Conservation (phyloP, 2,329 filamentous ascomycete genomes). For the Cercospora citrullina region DNA sequence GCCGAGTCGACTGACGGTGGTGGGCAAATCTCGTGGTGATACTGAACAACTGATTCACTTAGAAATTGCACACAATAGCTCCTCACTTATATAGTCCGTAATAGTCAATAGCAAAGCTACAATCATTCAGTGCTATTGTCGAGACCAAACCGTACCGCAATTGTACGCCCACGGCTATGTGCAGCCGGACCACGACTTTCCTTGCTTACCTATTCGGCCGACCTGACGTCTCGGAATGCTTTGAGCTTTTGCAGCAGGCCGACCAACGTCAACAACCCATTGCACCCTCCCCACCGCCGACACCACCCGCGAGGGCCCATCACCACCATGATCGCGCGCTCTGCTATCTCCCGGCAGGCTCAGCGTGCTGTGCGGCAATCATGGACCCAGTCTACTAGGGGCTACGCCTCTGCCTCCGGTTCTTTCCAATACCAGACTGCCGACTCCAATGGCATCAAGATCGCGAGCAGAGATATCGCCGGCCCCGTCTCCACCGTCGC, state of each 20-base stretch:
- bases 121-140: not conserved
- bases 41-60: not conserved
- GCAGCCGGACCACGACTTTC: constrained; percentile 7
- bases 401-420: constrained; percentile 67
- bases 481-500: constrained; percentile 89
- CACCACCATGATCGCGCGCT: constrained; percentile 64
- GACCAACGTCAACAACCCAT: constrained; percentile 17
- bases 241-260: constrained; percentile 11
- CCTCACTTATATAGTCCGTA: not conserved
- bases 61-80: not conserved
- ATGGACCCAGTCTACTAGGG: constrained; percentile 59
- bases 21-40: not conserved
- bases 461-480: constrained; percentile 84
- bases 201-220: constrained; percentile 10
- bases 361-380: constrained; percentile 62
- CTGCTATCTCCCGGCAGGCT: constrained; percentile 63
- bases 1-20: not conserved
- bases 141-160: too few species aligned
- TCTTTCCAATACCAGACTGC: constrained; percentile 85
- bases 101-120: not conserved
- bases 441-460: constrained; percentile 85
- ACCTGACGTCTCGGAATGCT: constrained; percentile 16
- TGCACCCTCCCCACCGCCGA: constrained; percentile 23
- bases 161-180: not conserved
- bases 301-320: constrained; percentile 30